Base-by-base conservation (phyloP, 2,329 filamentous ascomycete species). In the Penicillium crustosum region DNA sequence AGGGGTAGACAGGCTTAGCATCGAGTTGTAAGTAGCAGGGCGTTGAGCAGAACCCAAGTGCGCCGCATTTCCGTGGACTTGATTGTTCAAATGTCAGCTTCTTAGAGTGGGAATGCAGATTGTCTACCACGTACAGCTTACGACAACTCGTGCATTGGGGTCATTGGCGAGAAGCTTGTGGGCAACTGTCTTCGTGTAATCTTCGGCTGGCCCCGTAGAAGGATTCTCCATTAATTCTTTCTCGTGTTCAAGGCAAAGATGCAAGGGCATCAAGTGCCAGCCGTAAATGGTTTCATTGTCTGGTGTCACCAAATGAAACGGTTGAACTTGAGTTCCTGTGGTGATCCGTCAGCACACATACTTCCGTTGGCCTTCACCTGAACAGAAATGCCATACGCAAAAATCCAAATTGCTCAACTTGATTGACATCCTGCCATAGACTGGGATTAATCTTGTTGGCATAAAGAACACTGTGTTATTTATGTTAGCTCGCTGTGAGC, bases 181-280 rank as follows among this genome's bases (percentile, higher is more conserved):
- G 4, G 81, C 78, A 6, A 77, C 59, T 2, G 81, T 82, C 17
- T 77, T 62, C 23, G 76, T 79, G 55, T 84, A 77, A 60, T 80
- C 78, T 25, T 75, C 70, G 13, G 68, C 57, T 67, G 64, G 75
- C 78, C 81, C 73, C 83, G 86, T 86, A 61, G 77, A 73, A 6
- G 77, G 73, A 63, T 86, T 81, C 6, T 76, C 73, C 39, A 83
- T 77, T 13, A 95, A 77, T 15, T 78, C 77, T 23, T 81, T 76
- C 68, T 95, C 89, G 66, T 96, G 83, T 63, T 88, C 81, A 7
- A 86, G 79, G 72, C 95, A 96, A 0, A 91, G 78, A 51, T 88
- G 86, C 7, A 95, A 76, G 0, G 93, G 93, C 49, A 97, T 78
- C 54, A 97, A 83, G 70, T 97, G 93, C 93, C 93, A 97, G 27